Percentiles rank a stretch among this genome's conserved stretches.
Conservation (phyloP, 352 stramenopile species). For the Phytophthora citricola region DNA sequence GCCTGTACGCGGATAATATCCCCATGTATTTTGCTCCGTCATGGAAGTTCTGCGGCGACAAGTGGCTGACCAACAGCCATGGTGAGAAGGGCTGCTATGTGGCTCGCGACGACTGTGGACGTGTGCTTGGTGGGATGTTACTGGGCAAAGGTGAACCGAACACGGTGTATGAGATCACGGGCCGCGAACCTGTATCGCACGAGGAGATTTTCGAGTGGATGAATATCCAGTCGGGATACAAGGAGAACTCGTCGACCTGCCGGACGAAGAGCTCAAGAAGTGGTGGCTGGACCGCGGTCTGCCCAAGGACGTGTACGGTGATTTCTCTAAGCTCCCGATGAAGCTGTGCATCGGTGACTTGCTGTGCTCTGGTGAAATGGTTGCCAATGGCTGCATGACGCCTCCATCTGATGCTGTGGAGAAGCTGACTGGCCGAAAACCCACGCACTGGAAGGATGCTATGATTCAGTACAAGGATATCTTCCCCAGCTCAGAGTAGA, state of each 20-base stretch:
- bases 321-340: slow-evolving; percentile 32
- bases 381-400: slow-evolving; percentile 32
- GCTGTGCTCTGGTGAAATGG: slow-evolving; percentile 31
- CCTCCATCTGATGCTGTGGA: slow-evolving; percentile 22
- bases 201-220: slow-evolving; percentile 38
- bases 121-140: slow-evolving; percentile 21
- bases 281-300: slow-evolving; percentile 35
- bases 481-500: too few relatives aligned
- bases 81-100: slow-evolving; percentile 24
- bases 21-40: slow-evolving; percentile 34
- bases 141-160: slow-evolving; percentile 27
- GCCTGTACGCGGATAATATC: slow-evolving; percentile 35
- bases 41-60: slow-evolving; percentile 36
- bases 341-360: slow-evolving; percentile 35
- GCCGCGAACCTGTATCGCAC: slow-evolving; percentile 21
- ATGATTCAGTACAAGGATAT: slow-evolving; percentile 18
- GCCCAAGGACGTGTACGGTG: slow-evolving; percentile 24
- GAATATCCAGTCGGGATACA: slow-evolving; percentile 28
- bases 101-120: slow-evolving; percentile 13
- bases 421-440: slow-evolving; percentile 33
- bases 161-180: slow-evolving; percentile 28
- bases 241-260: slow-evolving; percentile 34
- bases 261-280: slow-evolving; percentile 29
- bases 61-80: slow-evolving; percentile 36
- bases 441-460: slow-evolving; percentile 12